Percentiles rank a stretch among this genome's conserved stretches.
These are phyloP conservation scores for Vitis hybrid DNA, from an alignment of 177 flowering plant genomes.

Conservation along the genomic window DNA sequence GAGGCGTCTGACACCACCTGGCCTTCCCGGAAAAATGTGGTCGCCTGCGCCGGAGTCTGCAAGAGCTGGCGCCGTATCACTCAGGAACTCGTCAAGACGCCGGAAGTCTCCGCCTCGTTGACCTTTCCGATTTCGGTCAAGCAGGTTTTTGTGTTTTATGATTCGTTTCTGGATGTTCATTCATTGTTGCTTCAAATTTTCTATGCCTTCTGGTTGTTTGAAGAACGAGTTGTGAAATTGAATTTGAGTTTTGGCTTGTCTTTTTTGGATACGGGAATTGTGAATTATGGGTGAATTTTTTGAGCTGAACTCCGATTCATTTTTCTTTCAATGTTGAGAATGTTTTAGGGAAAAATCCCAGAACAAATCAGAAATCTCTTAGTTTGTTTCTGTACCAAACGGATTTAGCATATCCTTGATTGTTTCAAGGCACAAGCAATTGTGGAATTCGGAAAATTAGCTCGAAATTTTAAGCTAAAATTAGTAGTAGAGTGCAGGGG, in stretches of 20 bases:
- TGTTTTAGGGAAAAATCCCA: no score
- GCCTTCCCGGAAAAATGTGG: conserved; percentile 72
- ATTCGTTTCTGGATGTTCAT: not conserved
- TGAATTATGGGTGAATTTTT: no score
- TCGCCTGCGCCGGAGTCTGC: conserved; percentile 87
- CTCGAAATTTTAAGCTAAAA: not conserved
- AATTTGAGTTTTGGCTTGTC: no score
- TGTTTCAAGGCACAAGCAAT: not conserved
- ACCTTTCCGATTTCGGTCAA: conserved; percentile 88
- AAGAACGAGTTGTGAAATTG: no score
- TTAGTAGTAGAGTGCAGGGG: not conserved
- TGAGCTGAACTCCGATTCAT: no score
- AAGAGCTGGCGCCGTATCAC: conserved; percentile 73
- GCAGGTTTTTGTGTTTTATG: conserved; percentile 48
- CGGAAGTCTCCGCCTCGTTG: conserved; percentile 62
- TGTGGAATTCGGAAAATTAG: not conserved
- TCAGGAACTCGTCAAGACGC: conserved; percentile 71
- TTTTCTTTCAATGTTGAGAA: no score
- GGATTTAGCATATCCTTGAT: no score
- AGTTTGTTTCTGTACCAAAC: not conserved
- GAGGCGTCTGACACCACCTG: conserved; percentile 69
- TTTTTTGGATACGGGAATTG: no score
- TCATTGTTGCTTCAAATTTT: not conserved
- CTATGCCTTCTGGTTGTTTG: no score
- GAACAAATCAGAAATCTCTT: no score